These are phyloP conservation scores for Paramecium sexaurelia DNA, from an alignment of 73 alveolate genomes.

Conservation along the genomic window DNA sequence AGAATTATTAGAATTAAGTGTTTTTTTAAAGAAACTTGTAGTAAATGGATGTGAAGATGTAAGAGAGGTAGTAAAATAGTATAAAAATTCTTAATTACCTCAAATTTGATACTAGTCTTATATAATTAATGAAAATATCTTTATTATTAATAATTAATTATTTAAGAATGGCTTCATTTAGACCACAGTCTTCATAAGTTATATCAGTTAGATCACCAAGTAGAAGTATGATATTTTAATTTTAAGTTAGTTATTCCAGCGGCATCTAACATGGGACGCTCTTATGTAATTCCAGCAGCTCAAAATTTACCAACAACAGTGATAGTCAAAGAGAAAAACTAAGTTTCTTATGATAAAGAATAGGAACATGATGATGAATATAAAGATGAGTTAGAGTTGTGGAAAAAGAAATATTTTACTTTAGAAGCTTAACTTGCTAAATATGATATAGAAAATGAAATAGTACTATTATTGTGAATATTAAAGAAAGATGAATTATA, in stretches of 20 bases:
- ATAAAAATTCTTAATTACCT: neutral
- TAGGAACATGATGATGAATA: neutral
- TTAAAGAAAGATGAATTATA: conserved; percentile 24
- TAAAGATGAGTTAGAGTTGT: conserved; percentile 24
- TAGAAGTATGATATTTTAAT: neutral
- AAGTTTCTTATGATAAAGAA: neutral
- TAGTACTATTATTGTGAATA: neutral
- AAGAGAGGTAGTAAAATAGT: conserved; percentile 85
- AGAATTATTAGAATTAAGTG: conserved; percentile 89
- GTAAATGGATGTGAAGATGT: conserved; percentile 89
- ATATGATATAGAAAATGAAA: conserved; percentile 27
- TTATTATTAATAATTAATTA: neutral
- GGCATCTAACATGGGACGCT: neutral
- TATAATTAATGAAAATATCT: neutral
- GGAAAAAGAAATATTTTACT: conserved; percentile 34
- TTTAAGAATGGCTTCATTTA: conserved; percentile 15
- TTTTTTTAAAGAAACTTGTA: conserved; percentile 87
- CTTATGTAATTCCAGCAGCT: conserved; percentile 27
- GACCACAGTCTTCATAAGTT: conserved; percentile 10
- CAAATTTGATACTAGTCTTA: neutral
- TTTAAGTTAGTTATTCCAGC: neutral
- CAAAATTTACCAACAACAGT: neutral
- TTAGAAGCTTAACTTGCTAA: conserved; percentile 42
- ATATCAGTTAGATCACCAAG: conserved; percentile 24
- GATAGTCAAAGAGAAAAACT: neutral